phyloP scores from a whole-genome alignment of 2,329 filamentous ascomycete genomes.

The Exophiala viscosa region DNA sequence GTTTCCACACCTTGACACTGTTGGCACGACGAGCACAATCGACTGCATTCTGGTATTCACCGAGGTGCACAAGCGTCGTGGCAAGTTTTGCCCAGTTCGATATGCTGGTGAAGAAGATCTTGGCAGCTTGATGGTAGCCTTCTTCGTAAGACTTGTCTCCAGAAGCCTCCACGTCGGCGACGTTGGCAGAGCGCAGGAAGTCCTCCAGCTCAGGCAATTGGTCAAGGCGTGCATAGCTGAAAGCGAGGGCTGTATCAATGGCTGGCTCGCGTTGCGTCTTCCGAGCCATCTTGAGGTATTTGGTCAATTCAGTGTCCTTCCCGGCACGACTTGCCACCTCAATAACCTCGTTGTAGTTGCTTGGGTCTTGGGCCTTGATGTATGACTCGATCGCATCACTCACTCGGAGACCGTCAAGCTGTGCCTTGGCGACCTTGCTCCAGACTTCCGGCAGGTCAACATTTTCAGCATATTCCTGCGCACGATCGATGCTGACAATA shows the following conservation, averaged over 20 bases:
- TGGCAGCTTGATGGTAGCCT: constrained; percentile 89
- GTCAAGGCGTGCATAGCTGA: constrained; percentile 87
- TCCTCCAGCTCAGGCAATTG: constrained; percentile 92
- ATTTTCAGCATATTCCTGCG: constrained; percentile 90
- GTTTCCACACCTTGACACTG: constrained; percentile 98
- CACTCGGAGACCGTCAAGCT: constrained; percentile 90
- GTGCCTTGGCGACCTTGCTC: constrained; percentile 97
- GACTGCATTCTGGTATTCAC: constrained; percentile 94
- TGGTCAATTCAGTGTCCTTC: constrained; percentile 96
- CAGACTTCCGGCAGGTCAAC: constrained; percentile 93
- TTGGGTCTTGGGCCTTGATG: constrained; percentile 88
- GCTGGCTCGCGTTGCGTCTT: constrained; percentile 92
- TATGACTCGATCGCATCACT: constrained; percentile 94
- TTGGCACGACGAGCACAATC: constrained; percentile 98
- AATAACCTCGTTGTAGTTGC: constrained; percentile 92
- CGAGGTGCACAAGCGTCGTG: constrained; percentile 93
- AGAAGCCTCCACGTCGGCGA: constrained; percentile 91
- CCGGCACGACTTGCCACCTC: constrained; percentile 92
- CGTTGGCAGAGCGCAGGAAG: constrained; percentile 88
- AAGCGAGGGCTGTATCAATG: constrained; percentile 90
- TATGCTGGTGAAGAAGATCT: constrained; percentile 98
- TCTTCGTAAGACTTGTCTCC: constrained; percentile 98
- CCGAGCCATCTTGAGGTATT: constrained; percentile 92
- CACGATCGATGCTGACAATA: constrained; percentile 95
- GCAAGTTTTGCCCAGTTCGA: constrained; percentile 99